These are phyloP conservation scores for Cladosporium sp. DNA, from an alignment of 2,329 filamentous ascomycete genomes.

Conservation along the genomic window DNA sequence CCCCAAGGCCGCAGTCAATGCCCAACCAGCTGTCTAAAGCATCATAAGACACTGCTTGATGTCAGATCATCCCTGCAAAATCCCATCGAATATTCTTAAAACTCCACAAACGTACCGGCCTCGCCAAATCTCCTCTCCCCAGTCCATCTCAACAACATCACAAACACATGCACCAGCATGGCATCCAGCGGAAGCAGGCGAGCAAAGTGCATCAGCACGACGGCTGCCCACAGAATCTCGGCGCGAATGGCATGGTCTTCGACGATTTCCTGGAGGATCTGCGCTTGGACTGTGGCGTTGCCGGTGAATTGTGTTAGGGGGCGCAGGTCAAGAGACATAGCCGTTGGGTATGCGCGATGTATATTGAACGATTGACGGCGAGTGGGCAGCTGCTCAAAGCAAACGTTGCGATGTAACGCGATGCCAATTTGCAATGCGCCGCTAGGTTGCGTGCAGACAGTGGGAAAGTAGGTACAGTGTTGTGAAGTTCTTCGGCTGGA, in stretches of 20 bases:
- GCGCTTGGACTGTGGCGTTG: neutral
- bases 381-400: no score
- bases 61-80: no score
- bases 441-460: no score
- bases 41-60: no score
- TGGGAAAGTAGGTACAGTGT: no score
- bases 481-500: no score
- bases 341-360: neutral
- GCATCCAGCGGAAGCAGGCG: constrained; percentile 17
- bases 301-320: neutral
- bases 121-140: neutral
- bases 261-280: neutral
- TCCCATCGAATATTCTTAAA: neutral
- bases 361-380: no score
- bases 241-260: constrained; percentile 9
- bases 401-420: no score
- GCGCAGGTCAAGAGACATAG: constrained; percentile 11
- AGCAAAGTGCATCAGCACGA: constrained; percentile 20
- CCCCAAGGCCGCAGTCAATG: no score
- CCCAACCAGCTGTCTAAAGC: no score
- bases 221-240: constrained; percentile 17
- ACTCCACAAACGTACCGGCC: neutral
- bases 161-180: constrained; percentile 17
- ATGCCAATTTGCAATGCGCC: no score
- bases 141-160: constrained; percentile 12